A percentile compares a stretch with the other conserved stretches of the same genome.
Conservation (phyloP, 208 protist genomes). For the Wallacemonas rigidus region DNA sequence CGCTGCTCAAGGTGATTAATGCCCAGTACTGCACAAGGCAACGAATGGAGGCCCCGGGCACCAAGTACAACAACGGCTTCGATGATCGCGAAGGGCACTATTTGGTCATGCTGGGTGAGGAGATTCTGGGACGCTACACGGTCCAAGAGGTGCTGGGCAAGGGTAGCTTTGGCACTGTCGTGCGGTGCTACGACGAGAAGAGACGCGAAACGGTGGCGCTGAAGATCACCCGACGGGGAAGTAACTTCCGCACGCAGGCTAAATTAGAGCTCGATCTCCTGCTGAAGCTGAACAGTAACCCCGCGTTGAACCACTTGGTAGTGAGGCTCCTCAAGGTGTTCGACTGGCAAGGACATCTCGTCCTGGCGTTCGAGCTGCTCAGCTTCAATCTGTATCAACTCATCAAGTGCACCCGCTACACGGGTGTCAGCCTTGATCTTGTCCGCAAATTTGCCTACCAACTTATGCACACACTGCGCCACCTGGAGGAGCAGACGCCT, state of each 20-base stretch:
- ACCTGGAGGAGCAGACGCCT: slow-evolving; percentile 85
- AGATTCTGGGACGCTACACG: slow-evolving; percentile 84
- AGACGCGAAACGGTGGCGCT: slow-evolving; percentile 82
- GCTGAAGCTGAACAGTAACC: slow-evolving; percentile 66
- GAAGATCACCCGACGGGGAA: slow-evolving; percentile 88
- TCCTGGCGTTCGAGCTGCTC: slow-evolving; percentile 97
- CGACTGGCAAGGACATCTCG: slow-evolving; percentile 94
- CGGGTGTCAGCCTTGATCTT: slow-evolving; percentile 84
- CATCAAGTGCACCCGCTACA: slow-evolving; percentile 90
- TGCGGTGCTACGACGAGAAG: slow-evolving; percentile 88
- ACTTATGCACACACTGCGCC: slow-evolving; percentile 87
- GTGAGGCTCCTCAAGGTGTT: slow-evolving; percentile 89
- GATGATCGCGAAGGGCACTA: slow-evolving; percentile 92
- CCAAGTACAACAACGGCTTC: slow-evolving; percentile 87
- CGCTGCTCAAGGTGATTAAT: slow-evolving; percentile 61
- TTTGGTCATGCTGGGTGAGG: slow-evolving; percentile 77
- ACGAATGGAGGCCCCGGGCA: slow-evolving; percentile 57
- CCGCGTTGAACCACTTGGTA: slow-evolving; percentile 69
- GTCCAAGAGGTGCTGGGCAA: slow-evolving; percentile 88
- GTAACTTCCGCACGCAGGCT: slow-evolving; percentile 81
- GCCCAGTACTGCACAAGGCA: slow-evolving; percentile 64
- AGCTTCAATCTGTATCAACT: slow-evolving; percentile 97
- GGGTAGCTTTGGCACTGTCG: slow-evolving; percentile 91
- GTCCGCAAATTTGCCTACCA: slow-evolving; percentile 95
- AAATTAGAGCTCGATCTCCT: slow-evolving; percentile 89